Base-by-base conservation (phyloP, 768 basidiomycete species). In the Rhizopogon roseolus region DNA sequence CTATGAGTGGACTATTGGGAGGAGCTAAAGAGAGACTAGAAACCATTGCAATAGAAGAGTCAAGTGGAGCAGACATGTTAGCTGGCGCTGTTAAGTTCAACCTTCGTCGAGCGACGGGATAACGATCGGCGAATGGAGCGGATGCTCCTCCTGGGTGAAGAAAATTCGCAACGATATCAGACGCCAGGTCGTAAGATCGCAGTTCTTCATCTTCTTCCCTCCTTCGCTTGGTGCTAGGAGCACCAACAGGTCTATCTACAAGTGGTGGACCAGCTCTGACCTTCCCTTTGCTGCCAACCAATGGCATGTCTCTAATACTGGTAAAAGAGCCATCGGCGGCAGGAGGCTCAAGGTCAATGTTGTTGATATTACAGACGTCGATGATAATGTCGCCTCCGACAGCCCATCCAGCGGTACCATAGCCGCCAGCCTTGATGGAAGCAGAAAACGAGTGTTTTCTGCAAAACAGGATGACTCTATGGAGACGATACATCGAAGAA, bases 351-450 rank as follows among this genome's bases (percentile, higher is more conserved):
- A 93, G 83, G 32, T 84, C 80, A 38, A 89, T 74, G 37, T 86
- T 84, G 50, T 75, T 74, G 48, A 97, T 71, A 60, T 77, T 81
- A 62, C 77, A 81, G 45, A 96, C 70, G 71, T 96, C 94, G 59
- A 95, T 69, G 63, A 96, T 84, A 53, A 96, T 75, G 62, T 95
- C 87, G 37, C 94, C 94, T 14, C 84, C 84, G 51, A 95, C 81
- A 44, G 90, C 82, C 88, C 92, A 93, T 1, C 92, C 93, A 9
- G 86, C 90, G 1, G 90, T 94, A 6, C 93, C 94, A 64, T 89
- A 94, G 0, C 94, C 94, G 25, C 94, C 94, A 1, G 90, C 88
- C 66, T 92, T 93, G 61, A 93, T 79, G 8, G 90, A 93, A 5
- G 88, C 81, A 9, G 86, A 83, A 3, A 95, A 72, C 0, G 71